These are phyloP conservation scores for Trichosporon faecale DNA, from an alignment of 1,284 basidiomycete species.

Conservation along the genomic window DNA sequence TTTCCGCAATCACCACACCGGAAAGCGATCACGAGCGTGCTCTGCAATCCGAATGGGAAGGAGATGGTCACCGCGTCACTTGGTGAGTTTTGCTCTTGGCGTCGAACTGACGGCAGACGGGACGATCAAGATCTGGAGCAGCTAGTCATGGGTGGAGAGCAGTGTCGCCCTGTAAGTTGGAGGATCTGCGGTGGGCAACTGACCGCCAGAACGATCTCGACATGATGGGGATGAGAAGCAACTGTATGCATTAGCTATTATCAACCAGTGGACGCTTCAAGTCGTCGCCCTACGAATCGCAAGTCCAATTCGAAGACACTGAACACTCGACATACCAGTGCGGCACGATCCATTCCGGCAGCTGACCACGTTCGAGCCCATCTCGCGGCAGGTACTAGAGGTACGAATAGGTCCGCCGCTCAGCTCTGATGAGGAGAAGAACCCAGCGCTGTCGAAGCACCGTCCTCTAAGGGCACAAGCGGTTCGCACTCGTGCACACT, in stretches of 20 bases:
- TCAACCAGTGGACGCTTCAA: background rate
- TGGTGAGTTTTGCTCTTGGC: slow-evolving; percentile 47
- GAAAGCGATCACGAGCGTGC: slow-evolving; percentile 60
- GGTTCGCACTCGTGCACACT: background rate
- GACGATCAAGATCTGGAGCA: slow-evolving; percentile 43
- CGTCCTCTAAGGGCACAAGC: background rate
- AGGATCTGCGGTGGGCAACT: too few relatives aligned
- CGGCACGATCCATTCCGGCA: too few relatives aligned
- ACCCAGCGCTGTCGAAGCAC: too few relatives aligned
- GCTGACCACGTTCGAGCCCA: too few relatives aligned
- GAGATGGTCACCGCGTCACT: slow-evolving; percentile 84
- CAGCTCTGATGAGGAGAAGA: too few relatives aligned
- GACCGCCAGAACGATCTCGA: background rate
- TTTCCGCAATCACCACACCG: slow-evolving; percentile 71
- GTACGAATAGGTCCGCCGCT: too few relatives aligned
- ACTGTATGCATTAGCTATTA: background rate
- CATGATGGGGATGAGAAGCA: background rate
- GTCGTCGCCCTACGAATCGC: too few relatives aligned
- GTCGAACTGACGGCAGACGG: slow-evolving; percentile 31
- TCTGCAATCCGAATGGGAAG: slow-evolving; percentile 60
- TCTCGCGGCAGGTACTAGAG: too few relatives aligned
- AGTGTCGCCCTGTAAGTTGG: background rate
- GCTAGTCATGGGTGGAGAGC: background rate
- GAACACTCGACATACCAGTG: too few relatives aligned
- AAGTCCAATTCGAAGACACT: background rate